A percentile compares a stretch with the other conserved stretches of the same genome.
Conservation (phyloP, 2,329 filamentous ascomycete species). For the Ploettnerulaceae sp. region DNA sequence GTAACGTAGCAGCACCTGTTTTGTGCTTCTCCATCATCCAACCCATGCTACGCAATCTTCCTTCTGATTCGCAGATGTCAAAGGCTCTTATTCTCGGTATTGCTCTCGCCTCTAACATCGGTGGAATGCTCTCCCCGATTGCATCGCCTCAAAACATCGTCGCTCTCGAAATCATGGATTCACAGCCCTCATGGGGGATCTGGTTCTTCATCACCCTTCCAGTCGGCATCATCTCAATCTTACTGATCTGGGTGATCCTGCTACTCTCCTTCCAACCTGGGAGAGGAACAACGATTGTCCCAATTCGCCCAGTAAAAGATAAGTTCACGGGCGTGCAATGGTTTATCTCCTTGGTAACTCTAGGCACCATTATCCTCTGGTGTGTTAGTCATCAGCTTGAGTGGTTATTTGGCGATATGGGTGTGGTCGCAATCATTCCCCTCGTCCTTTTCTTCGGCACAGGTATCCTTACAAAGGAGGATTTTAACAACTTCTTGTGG, state of each 20-base stretch:
- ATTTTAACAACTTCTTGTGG: constrained; percentile 99
- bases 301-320: constrained; percentile 86
- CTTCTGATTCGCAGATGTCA: constrained; percentile 85
- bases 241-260: constrained; percentile 84
- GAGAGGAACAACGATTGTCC: constrained; percentile 80
- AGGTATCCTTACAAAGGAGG: constrained; percentile 93
- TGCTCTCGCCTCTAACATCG: constrained; percentile 90
- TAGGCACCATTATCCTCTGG: constrained; percentile 85
- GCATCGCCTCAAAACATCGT: constrained; percentile 97
- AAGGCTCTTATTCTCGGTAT: constrained; percentile 95
- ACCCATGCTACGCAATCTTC: constrained; percentile 91
- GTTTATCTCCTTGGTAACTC: constrained; percentile 81
- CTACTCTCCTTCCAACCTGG: constrained; percentile 81
- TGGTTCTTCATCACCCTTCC: constrained; percentile 98
- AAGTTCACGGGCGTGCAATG: constrained; percentile 83
- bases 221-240: constrained; percentile 81
- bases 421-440: constrained; percentile 93
- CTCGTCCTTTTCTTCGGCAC: constrained; percentile 95
- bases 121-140: constrained; percentile 93
- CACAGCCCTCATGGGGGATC: constrained; percentile 83
- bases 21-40: constrained; percentile 97
- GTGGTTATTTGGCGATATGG: constrained; percentile 90
- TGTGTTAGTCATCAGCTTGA: constrained; percentile 89
- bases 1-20: constrained; percentile 94
- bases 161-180: constrained; percentile 91